These are phyloP conservation scores for Conringia planisiliqua DNA, from an alignment of 345 rosid genomes.

Conservation along the genomic window DNA sequence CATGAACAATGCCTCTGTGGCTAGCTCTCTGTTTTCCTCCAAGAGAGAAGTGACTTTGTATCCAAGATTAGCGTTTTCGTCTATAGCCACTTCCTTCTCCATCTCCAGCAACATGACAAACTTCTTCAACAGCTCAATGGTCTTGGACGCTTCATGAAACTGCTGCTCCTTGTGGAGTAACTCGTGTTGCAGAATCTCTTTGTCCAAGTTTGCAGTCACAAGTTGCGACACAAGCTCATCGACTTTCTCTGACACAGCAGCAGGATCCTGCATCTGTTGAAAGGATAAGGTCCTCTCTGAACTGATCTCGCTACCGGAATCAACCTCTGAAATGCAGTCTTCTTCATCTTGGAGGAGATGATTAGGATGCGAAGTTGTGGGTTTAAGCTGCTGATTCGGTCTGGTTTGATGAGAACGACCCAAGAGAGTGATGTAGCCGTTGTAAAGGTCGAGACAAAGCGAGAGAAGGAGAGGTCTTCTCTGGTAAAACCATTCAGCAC, in stretches of 20 bases:
- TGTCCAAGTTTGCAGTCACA: constrained; percentile 53
- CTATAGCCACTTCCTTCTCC: constrained; percentile 53
- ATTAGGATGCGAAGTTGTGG: not conserved
- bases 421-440: constrained; percentile 45
- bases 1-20: constrained; percentile 49
- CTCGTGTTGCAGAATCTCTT: constrained; percentile 43
- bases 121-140: constrained; percentile 56
- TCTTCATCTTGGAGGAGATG: constrained; percentile 17
- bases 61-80: constrained; percentile 56
- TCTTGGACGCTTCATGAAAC: constrained; percentile 41
- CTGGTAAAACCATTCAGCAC: constrained; percentile 71
- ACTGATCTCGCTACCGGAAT: constrained; percentile 24
- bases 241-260: constrained; percentile 29
- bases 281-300: constrained; percentile 50
- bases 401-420: constrained; percentile 38
- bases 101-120: constrained; percentile 63
- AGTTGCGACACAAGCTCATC: constrained; percentile 42
- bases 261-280: constrained; percentile 29
- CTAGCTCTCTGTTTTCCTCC: constrained; percentile 54
- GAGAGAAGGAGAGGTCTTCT: constrained; percentile 59
- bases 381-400: constrained; percentile 15
- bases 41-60: constrained; percentile 39
- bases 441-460: constrained; percentile 61
- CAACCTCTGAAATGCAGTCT: constrained; percentile 27
- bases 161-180: constrained; percentile 37